phyloP scores from a whole-genome alignment of 192 early-diverging fungal species.

The Entomortierella parvispora region DNA sequence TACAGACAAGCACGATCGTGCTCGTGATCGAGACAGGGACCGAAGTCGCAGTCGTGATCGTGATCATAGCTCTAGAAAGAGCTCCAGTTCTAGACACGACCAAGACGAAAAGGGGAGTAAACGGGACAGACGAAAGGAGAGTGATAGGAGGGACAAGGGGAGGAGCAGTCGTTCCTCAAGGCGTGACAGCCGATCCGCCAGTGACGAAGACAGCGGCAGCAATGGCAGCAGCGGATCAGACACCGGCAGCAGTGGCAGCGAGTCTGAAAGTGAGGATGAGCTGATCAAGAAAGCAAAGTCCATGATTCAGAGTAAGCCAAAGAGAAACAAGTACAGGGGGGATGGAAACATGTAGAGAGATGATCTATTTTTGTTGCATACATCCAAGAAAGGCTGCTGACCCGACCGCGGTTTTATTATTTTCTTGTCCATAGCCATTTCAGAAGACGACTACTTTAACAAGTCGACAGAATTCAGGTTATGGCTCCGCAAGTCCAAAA shows the following conservation, averaged over 20 bases:
- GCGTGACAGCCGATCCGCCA: not conserved
- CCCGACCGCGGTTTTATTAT: not conserved
- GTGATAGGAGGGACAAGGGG: not conserved
- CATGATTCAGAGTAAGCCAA: slow-evolving; percentile 45
- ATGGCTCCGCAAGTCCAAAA: slow-evolving; percentile 81
- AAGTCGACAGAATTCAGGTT: slow-evolving; percentile 82
- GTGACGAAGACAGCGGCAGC: not conserved
- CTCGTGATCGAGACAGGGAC: not conserved
- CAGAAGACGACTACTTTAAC: slow-evolving; percentile 81
- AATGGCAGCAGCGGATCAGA: not conserved
- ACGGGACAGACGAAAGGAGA: slow-evolving; percentile 4
- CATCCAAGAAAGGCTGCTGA: too few species aligned
- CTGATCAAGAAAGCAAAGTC: slow-evolving; percentile 46
- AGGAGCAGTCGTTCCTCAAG: not conserved
- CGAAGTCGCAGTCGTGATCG: not conserved
- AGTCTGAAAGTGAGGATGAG: slow-evolving; percentile 34
- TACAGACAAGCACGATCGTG: slow-evolving; percentile 5
- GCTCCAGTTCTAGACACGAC: slow-evolving; percentile 11
- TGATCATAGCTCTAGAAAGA: slow-evolving; percentile 3
- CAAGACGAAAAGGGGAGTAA: not conserved
- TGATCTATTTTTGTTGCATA: not conserved
- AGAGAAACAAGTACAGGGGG: too few species aligned
- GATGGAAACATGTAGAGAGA: too few species aligned
- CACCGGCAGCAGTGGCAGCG: slow-evolving; percentile 15
- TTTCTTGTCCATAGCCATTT: slow-evolving; percentile 53